phyloP scores from a whole-genome alignment of 2,329 filamentous ascomycete genomes.

The Talaromyces piceae region DNA sequence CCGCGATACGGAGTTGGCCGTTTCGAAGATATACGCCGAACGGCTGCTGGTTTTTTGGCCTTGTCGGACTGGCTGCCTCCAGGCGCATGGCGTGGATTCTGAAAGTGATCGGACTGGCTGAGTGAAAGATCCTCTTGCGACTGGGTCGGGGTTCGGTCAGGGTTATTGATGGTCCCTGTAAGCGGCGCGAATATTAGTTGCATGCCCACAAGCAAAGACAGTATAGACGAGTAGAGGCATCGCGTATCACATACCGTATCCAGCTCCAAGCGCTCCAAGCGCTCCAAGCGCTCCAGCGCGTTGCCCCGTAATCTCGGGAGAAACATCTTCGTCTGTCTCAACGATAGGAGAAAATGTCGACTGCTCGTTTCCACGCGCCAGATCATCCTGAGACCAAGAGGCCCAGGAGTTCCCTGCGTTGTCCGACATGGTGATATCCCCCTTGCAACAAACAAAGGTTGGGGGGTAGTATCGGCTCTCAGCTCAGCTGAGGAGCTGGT shows the following conservation, averaged over 20 bases:
- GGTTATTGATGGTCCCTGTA: constrained; percentile 5
- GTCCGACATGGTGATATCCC: constrained; percentile 14
- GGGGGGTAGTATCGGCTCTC: neutral
- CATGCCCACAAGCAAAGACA: neutral
- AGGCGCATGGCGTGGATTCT: constrained; percentile 39
- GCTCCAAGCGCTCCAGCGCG: constrained; percentile 3
- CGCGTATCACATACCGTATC: constrained; percentile 7
- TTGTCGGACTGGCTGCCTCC: constrained; percentile 32
- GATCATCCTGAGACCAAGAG: constrained; percentile 6
- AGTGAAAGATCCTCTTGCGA: constrained; percentile 5
- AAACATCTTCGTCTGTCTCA: constrained; percentile 9
- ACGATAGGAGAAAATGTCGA: constrained; percentile 8
- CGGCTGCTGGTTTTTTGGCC: constrained; percentile 64
- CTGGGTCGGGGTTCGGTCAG: neutral
- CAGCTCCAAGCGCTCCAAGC: constrained; percentile 2
- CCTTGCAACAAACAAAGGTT: neutral
- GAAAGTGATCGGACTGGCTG: constrained; percentile 10
- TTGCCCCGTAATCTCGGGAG: constrained; percentile 4
- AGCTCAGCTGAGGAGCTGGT: neutral
- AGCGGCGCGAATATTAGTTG: neutral
- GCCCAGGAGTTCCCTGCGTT: constrained; percentile 10
- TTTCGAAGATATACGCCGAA: constrained; percentile 67
- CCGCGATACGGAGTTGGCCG: constrained; percentile 67
- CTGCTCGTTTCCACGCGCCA: constrained; percentile 2
- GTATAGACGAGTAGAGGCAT: constrained; percentile 8